phyloP scores from a whole-genome alignment of 768 basidiomycete genomes.

The Boletus vermiculosoides region DNA sequence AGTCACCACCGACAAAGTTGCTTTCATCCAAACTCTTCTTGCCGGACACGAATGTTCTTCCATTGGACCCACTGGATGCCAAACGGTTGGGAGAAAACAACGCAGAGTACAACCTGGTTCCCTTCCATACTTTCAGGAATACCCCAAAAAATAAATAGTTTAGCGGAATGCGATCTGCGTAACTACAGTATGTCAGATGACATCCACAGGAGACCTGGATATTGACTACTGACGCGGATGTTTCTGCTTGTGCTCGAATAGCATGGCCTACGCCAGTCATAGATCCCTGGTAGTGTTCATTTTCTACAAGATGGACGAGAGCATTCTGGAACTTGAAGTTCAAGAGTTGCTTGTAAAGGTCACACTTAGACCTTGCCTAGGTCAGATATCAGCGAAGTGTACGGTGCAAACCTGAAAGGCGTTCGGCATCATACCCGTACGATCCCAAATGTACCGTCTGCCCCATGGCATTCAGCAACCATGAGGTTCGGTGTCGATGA shows the following conservation, averaged over 20 bases:
- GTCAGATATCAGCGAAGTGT: slow-evolving; percentile 9
- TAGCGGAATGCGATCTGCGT: slow-evolving; percentile 26
- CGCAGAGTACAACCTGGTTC: slow-evolving; percentile 43
- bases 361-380: slow-evolving; percentile 77
- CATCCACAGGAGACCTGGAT: neutral
- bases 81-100: slow-evolving; percentile 30
- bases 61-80: neutral
- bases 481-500: slow-evolving; percentile 79
- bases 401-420: slow-evolving; percentile 5
- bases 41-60: neutral
- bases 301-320: slow-evolving; percentile 66
- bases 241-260: slow-evolving; percentile 55
- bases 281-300: slow-evolving; percentile 67
- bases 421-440: slow-evolving; percentile 51
- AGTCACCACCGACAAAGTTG: slow-evolving; percentile 55
- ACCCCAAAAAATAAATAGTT: slow-evolving; percentile 38
- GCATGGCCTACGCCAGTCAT: slow-evolving; percentile 67
- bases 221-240: slow-evolving; percentile 32
- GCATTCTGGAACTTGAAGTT: slow-evolving; percentile 68
- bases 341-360: slow-evolving; percentile 79
- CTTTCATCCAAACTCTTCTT: slow-evolving; percentile 47
- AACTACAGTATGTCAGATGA: slow-evolving; percentile 20
- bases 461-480: slow-evolving; percentile 76
- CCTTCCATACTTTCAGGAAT: slow-evolving; percentile 56
- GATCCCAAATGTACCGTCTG: slow-evolving; percentile 77